These are phyloP conservation scores for Fusarium hostae DNA, from an alignment of 2,329 filamentous ascomycete species.

Conservation along the genomic window DNA sequence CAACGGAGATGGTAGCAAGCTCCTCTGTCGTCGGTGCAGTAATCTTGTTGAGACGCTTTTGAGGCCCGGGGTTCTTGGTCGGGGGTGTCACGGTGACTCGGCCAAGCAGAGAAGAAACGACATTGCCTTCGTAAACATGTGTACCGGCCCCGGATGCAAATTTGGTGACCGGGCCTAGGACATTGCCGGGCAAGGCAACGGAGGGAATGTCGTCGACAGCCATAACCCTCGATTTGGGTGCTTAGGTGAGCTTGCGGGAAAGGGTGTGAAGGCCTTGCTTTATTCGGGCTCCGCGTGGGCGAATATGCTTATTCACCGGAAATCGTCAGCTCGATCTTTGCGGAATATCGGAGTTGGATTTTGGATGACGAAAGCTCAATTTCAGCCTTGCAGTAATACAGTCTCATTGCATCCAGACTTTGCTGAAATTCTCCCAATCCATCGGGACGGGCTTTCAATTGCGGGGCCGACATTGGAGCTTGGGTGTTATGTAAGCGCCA, in stretches of 20 bases:
- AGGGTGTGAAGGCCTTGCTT: not conserved
- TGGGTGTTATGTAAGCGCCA: conserved; percentile 31
- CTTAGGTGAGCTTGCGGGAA: conserved; percentile 25
- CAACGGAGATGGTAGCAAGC: conserved; percentile 67
- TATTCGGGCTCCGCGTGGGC: conserved; percentile 9
- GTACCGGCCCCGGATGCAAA: conserved; percentile 84
- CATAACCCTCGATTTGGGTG: conserved; percentile 25
- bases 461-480: conserved; percentile 27
- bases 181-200: conserved; percentile 83
- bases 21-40: conserved; percentile 56
- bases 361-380: conserved; percentile 22
- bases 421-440: conserved; percentile 28
- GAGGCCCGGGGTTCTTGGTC: conserved; percentile 59
- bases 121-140: conserved; percentile 78
- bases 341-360: not conserved
- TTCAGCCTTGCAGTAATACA: conserved; percentile 29
- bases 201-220: conserved; percentile 55
- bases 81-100: conserved; percentile 67
- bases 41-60: conserved; percentile 70
- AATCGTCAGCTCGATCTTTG: conserved; percentile 14
- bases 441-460: conserved; percentile 22
- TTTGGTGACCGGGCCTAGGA: conserved; percentile 74
- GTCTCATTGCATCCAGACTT: not conserved
- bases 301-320: conserved; percentile 13
- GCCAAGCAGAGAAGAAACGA: conserved; percentile 87